Conservation (phyloP, 371 early-diverging fungal species). For the Rhizomucor pusillus region DNA sequence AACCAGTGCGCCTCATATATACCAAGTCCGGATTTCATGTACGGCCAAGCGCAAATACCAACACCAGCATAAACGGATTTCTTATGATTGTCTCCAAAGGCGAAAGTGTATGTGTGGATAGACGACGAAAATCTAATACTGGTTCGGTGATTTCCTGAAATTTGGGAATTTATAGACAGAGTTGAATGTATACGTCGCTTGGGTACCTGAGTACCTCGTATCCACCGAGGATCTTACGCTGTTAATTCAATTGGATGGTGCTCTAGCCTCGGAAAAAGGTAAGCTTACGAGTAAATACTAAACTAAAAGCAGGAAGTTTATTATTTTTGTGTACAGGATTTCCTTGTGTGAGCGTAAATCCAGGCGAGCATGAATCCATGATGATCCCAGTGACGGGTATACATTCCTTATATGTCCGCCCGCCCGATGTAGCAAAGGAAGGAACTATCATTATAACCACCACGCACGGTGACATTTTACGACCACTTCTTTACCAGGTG, state of each 20-base stretch:
- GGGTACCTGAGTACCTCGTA: constrained; percentile 43
- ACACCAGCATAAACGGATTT: background rate
- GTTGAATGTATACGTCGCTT: constrained; percentile 20
- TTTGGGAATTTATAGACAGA: constrained; percentile 6
- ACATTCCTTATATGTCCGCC: constrained; percentile 30
- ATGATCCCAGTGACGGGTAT: constrained; percentile 21
- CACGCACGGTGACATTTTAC: constrained; percentile 24
- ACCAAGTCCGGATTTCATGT: constrained; percentile 41
- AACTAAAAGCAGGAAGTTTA: no score
- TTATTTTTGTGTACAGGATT: constrained; percentile 13
- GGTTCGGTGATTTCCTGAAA: no score
- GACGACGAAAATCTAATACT: no score
- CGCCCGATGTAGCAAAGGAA: constrained; percentile 17
- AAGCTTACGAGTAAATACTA: no score
- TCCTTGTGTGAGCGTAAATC: constrained; percentile 21
- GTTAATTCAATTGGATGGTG: constrained; percentile 32
- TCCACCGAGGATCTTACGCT: constrained; percentile 22
- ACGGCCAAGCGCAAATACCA: background rate
- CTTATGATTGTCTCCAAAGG: no score
- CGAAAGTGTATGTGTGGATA: no score
- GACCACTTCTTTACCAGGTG: constrained; percentile 17
- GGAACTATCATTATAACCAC: constrained; percentile 40
- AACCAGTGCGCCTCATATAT: constrained; percentile 31
- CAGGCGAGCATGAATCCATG: constrained; percentile 22
- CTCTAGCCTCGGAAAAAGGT: constrained; percentile 28